Evolutionary conservation across 1,284 basidiomycete species (phyloP).

Genomic region (Abortiporus biennis): DNA sequence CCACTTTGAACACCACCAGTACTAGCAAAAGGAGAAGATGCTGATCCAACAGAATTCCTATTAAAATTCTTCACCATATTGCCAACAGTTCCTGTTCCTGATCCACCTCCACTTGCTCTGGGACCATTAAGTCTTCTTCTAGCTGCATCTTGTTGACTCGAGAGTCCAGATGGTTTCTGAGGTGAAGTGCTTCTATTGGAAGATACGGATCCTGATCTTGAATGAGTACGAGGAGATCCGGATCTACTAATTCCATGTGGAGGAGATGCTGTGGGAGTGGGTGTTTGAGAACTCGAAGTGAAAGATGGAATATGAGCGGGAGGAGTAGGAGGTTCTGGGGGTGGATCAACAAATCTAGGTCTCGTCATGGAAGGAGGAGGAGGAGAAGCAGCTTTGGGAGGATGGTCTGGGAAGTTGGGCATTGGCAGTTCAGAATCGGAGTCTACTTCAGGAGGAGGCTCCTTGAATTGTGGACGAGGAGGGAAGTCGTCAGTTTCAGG

Average conservation of each 20-base stretch:
- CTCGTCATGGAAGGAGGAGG: slow-evolving; percentile 11
- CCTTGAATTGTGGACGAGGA: slow-evolving; percentile 46
- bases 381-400: slow-evolving; percentile 10
- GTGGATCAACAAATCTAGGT: slow-evolving; percentile 22
- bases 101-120: slow-evolving; percentile 38
- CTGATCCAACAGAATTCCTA: too few species aligned
- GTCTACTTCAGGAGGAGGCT: slow-evolving; percentile 31
- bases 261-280: slow-evolving; percentile 33
- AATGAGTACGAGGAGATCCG: slow-evolving; percentile 6
- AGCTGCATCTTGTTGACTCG: too few species aligned
- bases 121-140: slow-evolving; percentile 49
- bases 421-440: slow-evolving; percentile 24
- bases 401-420: slow-evolving; percentile 36
- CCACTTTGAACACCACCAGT: too few species aligned
- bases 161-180: too few species aligned
- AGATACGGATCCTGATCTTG: slow-evolving; percentile 6
- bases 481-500: slow-evolving; percentile 33
- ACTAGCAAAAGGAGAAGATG: slow-evolving; percentile 14
- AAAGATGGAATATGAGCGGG: too few species aligned
- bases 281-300: slow-evolving; percentile 37
- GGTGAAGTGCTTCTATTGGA: slow-evolving; percentile 19
- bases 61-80: slow-evolving; percentile 53
- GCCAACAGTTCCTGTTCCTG: slow-evolving; percentile 40
- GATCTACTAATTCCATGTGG: slow-evolving; percentile 25
- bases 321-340: slow-evolving; percentile 22